Conservation (phyloP, 768 basidiomycete genomes). For the Naematelia aurantialba region DNA sequence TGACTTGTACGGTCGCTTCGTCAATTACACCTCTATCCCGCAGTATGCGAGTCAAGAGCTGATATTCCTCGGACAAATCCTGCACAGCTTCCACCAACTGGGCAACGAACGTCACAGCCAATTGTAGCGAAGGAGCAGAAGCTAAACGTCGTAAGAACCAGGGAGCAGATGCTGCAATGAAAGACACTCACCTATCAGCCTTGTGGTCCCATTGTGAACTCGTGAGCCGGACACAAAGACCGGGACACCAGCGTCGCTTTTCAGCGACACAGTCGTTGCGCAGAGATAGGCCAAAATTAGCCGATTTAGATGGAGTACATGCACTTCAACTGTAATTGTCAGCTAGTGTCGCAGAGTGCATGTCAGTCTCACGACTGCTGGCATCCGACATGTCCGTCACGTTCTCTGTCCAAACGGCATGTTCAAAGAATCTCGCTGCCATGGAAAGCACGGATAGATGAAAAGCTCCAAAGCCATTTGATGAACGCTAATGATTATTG, state of each 20-base stretch:
- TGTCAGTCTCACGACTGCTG: slow-evolving; percentile 63
- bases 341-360: slow-evolving; percentile 51
- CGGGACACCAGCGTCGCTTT: slow-evolving; percentile 30
- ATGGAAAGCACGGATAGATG: slow-evolving; percentile 74
- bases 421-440: slow-evolving; percentile 66
- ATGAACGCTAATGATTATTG: slow-evolving; percentile 24
- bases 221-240: slow-evolving; percentile 35
- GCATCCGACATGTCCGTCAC: slow-evolving; percentile 55
- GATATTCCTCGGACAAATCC: slow-evolving; percentile 27
- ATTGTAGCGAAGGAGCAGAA: slow-evolving; percentile 34
- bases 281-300: slow-evolving; percentile 36
- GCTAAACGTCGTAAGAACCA: slow-evolving; percentile 8
- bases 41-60: neutral
- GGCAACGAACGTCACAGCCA: slow-evolving; percentile 24
- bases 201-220: neutral
- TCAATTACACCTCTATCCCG: neutral
- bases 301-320: slow-evolving; percentile 29
- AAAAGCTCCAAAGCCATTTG: slow-evolving; percentile 74
- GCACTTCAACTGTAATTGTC: slow-evolving; percentile 18
- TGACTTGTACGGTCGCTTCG: neutral
- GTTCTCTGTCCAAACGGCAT: slow-evolving; percentile 59
- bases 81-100: slow-evolving; percentile 28
- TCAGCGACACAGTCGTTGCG: slow-evolving; percentile 31
- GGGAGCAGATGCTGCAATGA: slow-evolving; percentile 1
- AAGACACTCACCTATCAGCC: slow-evolving; percentile 12